These are phyloP conservation scores for Zymoseptoria pseudotritici DNA, from an alignment of 2,329 filamentous ascomycete genomes.

Conservation along the genomic window DNA sequence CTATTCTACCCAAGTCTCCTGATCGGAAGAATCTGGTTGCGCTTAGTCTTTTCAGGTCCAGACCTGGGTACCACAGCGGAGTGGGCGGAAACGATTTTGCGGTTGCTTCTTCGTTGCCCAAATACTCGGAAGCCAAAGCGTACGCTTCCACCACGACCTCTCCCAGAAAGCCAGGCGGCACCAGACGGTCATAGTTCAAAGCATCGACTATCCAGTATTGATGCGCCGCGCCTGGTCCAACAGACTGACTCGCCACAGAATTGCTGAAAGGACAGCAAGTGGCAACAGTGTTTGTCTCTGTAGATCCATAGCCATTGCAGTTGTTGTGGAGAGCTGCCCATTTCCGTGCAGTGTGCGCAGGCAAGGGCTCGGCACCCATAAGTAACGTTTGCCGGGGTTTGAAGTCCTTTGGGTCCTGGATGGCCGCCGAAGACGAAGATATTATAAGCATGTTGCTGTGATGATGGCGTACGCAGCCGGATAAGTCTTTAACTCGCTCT, in stretches of 20 bases:
- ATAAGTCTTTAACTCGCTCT: neutral
- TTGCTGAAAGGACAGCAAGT: neutral
- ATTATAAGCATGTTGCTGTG: neutral
- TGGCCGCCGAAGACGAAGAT: neutral
- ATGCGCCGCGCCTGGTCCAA: neutral
- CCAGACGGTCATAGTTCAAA: neutral
- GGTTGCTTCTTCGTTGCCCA: neutral
- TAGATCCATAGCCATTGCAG: neutral
- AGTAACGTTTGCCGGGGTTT: neutral
- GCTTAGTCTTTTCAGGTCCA: neutral
- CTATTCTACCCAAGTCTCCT: neutral
- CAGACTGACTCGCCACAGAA: neutral
- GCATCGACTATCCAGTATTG: neutral
- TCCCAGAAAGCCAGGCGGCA: neutral
- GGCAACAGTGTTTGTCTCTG: neutral
- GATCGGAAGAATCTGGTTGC: neutral
- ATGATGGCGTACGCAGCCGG: neutral
- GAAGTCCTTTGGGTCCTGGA: neutral
- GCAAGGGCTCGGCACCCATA: neutral
- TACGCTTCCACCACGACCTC: neutral
- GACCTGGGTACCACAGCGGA: neutral
- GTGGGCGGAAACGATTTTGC: neutral
- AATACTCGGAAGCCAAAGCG: neutral
- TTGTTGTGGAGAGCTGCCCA: neutral
- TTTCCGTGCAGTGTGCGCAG: neutral